Conservation (phyloP, 202 grass and related monocot species). For the Zoysia matrella region DNA sequence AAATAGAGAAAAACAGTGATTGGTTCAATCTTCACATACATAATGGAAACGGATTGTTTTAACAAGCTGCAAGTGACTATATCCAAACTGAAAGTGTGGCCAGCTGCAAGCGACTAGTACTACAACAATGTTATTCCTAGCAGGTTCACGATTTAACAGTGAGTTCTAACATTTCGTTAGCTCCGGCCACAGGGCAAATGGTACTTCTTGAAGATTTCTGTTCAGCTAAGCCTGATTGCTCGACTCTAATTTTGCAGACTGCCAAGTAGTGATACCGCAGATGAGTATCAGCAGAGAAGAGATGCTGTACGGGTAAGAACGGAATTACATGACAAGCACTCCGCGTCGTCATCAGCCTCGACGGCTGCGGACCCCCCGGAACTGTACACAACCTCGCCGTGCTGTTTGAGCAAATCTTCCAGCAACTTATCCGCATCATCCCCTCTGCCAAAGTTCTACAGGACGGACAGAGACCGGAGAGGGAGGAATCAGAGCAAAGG, state of each 20-base stretch:
- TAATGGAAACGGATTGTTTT: background rate
- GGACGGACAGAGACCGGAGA: background rate
- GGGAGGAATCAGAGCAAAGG: background rate
- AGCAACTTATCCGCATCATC: constrained; percentile 76
- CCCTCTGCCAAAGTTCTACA: constrained; percentile 56
- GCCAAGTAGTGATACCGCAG: background rate
- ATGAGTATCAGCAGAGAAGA: constrained; percentile 1
- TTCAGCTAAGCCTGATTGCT: background rate
- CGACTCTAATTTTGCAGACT: background rate
- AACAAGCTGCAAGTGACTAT: background rate
- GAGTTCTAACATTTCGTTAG: background rate
- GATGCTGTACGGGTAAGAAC: background rate
- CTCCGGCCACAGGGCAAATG: background rate
- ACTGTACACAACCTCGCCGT: constrained; percentile 89
- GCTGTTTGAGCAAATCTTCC: constrained; percentile 89
- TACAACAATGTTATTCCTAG: background rate
- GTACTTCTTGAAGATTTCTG: constrained; percentile 15
- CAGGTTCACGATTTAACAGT: background rate
- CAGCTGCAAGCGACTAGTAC: background rate
- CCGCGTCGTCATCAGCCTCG: constrained; percentile 78
- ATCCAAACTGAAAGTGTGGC: background rate
- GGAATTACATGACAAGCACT: constrained; percentile 79
- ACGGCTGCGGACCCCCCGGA: constrained; percentile 39
- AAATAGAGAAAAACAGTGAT: constrained; percentile 24
- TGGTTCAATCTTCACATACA: background rate